phyloP scores from a whole-genome alignment of 2,329 filamentous ascomycete genomes.

The Didymella sp. region DNA sequence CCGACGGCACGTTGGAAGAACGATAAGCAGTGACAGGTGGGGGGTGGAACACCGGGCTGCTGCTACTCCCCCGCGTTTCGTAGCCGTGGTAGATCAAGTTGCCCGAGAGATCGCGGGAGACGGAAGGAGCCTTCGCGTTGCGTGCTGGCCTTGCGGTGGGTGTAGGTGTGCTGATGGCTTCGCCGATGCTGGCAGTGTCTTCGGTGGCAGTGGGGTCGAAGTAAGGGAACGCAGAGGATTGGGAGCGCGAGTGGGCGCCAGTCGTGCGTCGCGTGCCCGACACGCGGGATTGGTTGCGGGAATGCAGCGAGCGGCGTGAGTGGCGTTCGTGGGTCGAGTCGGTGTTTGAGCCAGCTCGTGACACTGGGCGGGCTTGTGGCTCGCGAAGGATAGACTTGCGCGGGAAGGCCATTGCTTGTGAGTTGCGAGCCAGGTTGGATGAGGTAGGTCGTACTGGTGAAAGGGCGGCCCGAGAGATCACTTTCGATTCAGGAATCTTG shows the following conservation, averaged over 20 bases:
- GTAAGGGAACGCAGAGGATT: constrained; percentile 41
- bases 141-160: neutral
- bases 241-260: constrained; percentile 32
- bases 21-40: constrained; percentile 14
- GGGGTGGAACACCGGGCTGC: constrained; percentile 24
- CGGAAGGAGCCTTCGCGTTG: neutral
- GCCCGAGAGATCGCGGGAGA: constrained; percentile 29
- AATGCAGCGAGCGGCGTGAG: constrained; percentile 35
- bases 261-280: constrained; percentile 26
- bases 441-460: constrained; percentile 27
- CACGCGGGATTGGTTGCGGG: constrained; percentile 30
- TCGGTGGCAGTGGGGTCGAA: constrained; percentile 29
- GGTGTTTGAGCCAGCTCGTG: constrained; percentile 15
- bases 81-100: constrained; percentile 32
- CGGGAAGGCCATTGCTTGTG: constrained; percentile 18
- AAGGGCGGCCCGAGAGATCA: constrained; percentile 19
- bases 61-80: constrained; percentile 27
- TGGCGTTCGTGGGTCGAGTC: constrained; percentile 30
- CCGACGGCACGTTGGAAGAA: constrained; percentile 2
- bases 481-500: constrained; percentile 21
- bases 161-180: constrained; percentile 12
- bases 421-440: constrained; percentile 2
- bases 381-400: constrained; percentile 18
- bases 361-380: constrained; percentile 4
- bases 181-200: constrained; percentile 14